Evolutionary conservation across 2,329 filamentous ascomycete species (phyloP).

Genomic region (Didymella pomorum): DNA sequence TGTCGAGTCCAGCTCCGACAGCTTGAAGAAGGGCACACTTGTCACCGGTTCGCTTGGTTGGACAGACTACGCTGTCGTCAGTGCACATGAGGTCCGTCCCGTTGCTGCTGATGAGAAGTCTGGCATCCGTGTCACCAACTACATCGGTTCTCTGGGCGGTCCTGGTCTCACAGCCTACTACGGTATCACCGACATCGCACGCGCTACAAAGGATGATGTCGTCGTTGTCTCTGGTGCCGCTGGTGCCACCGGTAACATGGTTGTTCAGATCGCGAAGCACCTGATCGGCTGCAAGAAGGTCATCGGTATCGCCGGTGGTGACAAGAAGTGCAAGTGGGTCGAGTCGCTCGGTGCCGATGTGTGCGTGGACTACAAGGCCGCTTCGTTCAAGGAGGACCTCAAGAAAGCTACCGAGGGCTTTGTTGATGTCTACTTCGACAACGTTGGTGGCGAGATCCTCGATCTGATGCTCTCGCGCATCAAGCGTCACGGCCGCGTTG

Average conservation of each 20-base stretch:
- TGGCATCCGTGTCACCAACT: conserved; percentile 55
- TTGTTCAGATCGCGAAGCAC: conserved; percentile 64
- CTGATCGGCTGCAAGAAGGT: conserved; percentile 58
- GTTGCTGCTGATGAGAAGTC: conserved; percentile 41
- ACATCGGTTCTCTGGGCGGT: conserved; percentile 57
- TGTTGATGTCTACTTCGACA: conserved; percentile 63
- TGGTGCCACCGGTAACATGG: conserved; percentile 78
- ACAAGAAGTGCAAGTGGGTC: conserved; percentile 62
- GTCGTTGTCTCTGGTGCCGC: conserved; percentile 81
- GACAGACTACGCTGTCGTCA: conserved; percentile 69
- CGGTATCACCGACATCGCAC: conserved; percentile 72
- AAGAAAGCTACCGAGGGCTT: conserved; percentile 57
- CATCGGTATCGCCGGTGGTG: conserved; percentile 62
- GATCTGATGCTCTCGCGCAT: conserved; percentile 57
- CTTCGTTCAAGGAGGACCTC: conserved; percentile 58
- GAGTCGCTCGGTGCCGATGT: conserved; percentile 61
- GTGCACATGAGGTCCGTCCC: conserved; percentile 44
- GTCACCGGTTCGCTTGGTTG: conserved; percentile 66
- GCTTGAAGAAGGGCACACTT: conserved; percentile 64
- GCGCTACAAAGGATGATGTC: conserved; percentile 71
- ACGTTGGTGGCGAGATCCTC: conserved; percentile 59
- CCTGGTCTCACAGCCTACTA: conserved; percentile 77
- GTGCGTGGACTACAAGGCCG: conserved; percentile 64
- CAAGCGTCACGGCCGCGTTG: conserved; percentile 52
- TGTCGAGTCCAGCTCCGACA: conserved; percentile 63